A percentile compares a stretch with the other conserved stretches of the same genome.
Evolutionary conservation across 805 yeast species (phyloP).

Genomic region (Blastobotrys muscicola): DNA sequence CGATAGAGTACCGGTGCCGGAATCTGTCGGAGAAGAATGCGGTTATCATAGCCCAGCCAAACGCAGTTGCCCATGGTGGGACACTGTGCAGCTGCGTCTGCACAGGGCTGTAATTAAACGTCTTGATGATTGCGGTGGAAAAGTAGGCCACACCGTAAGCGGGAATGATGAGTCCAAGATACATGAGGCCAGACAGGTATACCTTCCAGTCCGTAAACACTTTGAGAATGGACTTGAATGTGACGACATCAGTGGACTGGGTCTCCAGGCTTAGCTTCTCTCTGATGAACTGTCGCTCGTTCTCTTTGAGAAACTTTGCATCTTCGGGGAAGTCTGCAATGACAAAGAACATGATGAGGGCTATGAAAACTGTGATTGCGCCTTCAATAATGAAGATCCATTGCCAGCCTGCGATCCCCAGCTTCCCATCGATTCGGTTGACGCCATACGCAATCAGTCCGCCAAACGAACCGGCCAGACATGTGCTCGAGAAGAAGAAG

Average conservation of each 20-base stretch:
- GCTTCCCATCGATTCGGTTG: slow-evolving; percentile 40
- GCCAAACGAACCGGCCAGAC: slow-evolving; percentile 71
- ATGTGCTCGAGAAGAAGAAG: slow-evolving; percentile 60
- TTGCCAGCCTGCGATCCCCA: slow-evolving; percentile 41
- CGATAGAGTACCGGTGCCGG: slow-evolving; percentile 29
- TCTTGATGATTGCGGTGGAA: slow-evolving; percentile 54
- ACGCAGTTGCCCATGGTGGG: slow-evolving; percentile 76
- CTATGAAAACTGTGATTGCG: slow-evolving; percentile 27
- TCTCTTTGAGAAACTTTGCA: slow-evolving; percentile 41
- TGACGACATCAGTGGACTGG: slow-evolving; percentile 38
- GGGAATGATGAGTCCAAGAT: slow-evolving; percentile 61
- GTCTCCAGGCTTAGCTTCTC: slow-evolving; percentile 51
- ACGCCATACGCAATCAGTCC: slow-evolving; percentile 64
- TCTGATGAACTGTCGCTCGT: slow-evolving; percentile 47
- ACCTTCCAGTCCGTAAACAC: slow-evolving; percentile 54
- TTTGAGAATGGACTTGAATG: slow-evolving; percentile 34
- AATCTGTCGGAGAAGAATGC: slow-evolving; percentile 54
- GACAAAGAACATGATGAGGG: slow-evolving; percentile 34
- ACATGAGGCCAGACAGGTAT: slow-evolving; percentile 48
- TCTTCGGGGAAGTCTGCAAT: slow-evolving; percentile 69
- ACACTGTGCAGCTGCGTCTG: slow-evolving; percentile 73
- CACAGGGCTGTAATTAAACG: slow-evolving; percentile 58
- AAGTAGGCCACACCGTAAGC: slow-evolving; percentile 69
- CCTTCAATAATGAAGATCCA: slow-evolving; percentile 50
- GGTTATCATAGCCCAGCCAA: slow-evolving; percentile 52